Evolutionary conservation across 2,329 filamentous ascomycete genomes (phyloP), one percentile per base, ranked within the genome.

Genomic region (Penicillium sp.): DNA sequence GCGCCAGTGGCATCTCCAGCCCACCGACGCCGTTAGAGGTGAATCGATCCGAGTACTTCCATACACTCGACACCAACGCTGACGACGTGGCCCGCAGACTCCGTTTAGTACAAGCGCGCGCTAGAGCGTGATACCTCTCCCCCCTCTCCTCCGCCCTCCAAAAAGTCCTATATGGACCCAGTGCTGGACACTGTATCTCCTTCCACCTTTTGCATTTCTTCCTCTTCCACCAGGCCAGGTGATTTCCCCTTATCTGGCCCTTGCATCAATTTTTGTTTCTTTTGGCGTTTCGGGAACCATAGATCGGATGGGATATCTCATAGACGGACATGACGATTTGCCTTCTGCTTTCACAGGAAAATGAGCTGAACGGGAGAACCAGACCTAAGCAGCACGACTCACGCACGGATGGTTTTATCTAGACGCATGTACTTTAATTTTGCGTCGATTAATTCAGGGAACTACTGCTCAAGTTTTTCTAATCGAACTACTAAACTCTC

Each of bases 41-140:
- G 36, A 65, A 60, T 54, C 67, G 65, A 15, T 53, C 61, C 42
- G 56, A 52, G 33, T 60, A 63, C 32, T 60, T 67, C 42, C 56
- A 62, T 26, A 52, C 64, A 32, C 64, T 63, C 45, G 57, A 59
- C 46, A 40, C 59, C 45, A 60, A 62, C 53, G 58, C 68, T 53
- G 69, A 72, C 30, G 74, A 76, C 33, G 65, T 64, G 18, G 73
- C 75, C 34, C 67, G 71, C 51, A 70, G 72, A 49, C 58, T 75
- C 36, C 68, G 74, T 48, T 59, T 76, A 33, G 58, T 69, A 46
- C 74, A 76, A 64, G 67, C 70, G 23, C 66, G 72, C 56, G 70
- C 69, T 45, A 61, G 70, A 56, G 63, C 54, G 36, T 70, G 60
- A 67, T 32, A 41, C 30, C 20, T 13, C 23, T 9, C 8, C 12